Base-by-base conservation (phyloP, 169 alveolate species). In the Toxoplasma gondii region DNA sequence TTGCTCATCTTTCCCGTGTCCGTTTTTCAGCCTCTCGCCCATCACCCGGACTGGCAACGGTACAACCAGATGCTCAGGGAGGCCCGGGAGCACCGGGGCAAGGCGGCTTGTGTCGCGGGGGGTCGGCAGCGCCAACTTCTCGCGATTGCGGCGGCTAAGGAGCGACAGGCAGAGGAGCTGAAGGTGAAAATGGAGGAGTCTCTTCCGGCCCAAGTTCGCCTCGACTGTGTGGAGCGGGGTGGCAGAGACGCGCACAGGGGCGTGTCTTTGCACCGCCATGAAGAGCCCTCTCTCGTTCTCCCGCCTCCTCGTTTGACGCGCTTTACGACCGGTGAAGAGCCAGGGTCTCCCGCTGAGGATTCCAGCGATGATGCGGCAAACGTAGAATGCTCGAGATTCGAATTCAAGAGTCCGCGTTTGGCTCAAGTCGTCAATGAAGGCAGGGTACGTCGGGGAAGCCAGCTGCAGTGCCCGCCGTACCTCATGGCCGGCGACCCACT, bases 81-180 rank as follows among this genome's bases (percentile, higher is more conserved):
- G 34, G 94, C 82, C 53, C 78, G 87, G 36, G 54, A n/a, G n/a
- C 27, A 84, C 80, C 70, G 94, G 34, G 74, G 31, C 29, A 45
- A 70, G 64, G 93, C 93, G 38, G 38, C 88, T n/a, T 91, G 94
- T 43, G 94, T 91, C 9, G 54, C 39, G 64, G 91, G 94, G n/a
- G 90, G 90, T 12, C 70, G 84, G 44, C 94, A 91, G 94, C 88
- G 94, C 1, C 90, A 53, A 38, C 94, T 91, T 43, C 69, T 91
- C 12, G 88, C 94, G 22, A 78, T 91, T 45, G 94, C 94, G 29
- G 94, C 90, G 29, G 90, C 90, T 4, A 82, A 82, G 41, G 90
- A 82, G 64, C 27, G 90, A 4, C 90, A 5, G 64, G 90, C 90
- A 24, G 69, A 12, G 41, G 90, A 82, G 31, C 53, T 82, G 41